These are phyloP conservation scores for Calocera viscosa DNA, from an alignment of 768 basidiomycete species.

Conservation along the genomic window DNA sequence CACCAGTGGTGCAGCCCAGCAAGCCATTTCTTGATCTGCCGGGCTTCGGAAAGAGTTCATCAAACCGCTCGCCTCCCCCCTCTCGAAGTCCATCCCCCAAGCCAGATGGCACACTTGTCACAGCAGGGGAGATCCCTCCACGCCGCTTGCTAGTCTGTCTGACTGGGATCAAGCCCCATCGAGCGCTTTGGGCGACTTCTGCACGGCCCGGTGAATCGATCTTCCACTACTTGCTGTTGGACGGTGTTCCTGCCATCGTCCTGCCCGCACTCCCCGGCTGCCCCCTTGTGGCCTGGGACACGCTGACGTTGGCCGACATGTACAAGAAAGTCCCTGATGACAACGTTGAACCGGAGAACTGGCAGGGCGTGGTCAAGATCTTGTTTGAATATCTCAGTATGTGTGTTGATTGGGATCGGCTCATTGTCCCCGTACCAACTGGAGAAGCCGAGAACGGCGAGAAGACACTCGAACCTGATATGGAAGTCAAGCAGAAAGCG, in stretches of 20 bases:
- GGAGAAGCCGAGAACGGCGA: slow-evolving; percentile 5
- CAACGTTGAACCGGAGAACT: slow-evolving; percentile 24
- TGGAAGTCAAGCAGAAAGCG: slow-evolving; percentile 27
- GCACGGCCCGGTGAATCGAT: slow-evolving; percentile 51
- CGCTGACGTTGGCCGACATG: slow-evolving; percentile 43
- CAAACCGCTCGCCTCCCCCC: background rate
- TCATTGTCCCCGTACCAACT: slow-evolving; percentile 26
- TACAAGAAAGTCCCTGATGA: slow-evolving; percentile 37
- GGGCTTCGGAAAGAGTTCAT: background rate
- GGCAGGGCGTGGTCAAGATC: slow-evolving; percentile 43
- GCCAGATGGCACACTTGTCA: background rate
- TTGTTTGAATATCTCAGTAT: slow-evolving; percentile 48
- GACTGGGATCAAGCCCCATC: slow-evolving; percentile 49
- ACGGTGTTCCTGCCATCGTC: slow-evolving; percentile 48
- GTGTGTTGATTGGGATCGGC: slow-evolving; percentile 50
- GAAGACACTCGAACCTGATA: slow-evolving; percentile 7
- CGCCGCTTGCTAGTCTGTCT: slow-evolving; percentile 46
- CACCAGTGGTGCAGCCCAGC: background rate
- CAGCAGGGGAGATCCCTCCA: slow-evolving; percentile 22
- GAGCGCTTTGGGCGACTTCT: slow-evolving; percentile 46
- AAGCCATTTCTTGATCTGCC: background rate
- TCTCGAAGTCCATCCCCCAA: background rate
- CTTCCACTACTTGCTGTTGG: slow-evolving; percentile 47
- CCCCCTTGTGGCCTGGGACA: slow-evolving; percentile 54
- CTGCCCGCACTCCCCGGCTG: slow-evolving; percentile 47